Base-by-base conservation (phyloP, 371 early-diverging fungal species). In the Mycotypha africana region DNA sequence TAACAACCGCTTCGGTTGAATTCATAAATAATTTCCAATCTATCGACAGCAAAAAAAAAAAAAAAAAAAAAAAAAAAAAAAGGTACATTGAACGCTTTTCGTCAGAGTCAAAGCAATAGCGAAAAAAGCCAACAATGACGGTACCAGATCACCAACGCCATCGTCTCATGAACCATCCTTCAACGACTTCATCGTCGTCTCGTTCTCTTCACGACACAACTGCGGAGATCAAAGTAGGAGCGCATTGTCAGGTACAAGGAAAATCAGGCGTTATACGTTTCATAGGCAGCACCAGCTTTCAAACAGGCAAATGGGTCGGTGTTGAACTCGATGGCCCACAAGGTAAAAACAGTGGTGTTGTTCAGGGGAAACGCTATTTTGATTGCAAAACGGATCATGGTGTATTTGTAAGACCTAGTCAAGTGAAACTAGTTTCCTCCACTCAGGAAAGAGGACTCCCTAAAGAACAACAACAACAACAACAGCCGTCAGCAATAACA, bases 311-410 rank as follows among this genome's bases (percentile, higher is more conserved):
- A 61, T 92, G 91, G 91, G 76, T 82, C 38, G 91, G 93, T 26
- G 65, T 91, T 25, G 88, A 86, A 38, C 65, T 89, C 8, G 86
- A 87, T 64, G 67, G 74, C 17, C 65, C 81, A 0, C 63, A 47
- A 14, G 93, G 93, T 3, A 92, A 89, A 51, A 89, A 93, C 59
- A 72, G 82, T 41, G 91, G 91, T 26, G 73, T 82, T 0, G 89
- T 91, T 36, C 70, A 85, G 30, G 88, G 86, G 32, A 75, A 69
- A 40, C 78, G 87, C 0, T 94, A 94, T 68, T 94, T 92, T 74
- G 82, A 86, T 4, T 89, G 90, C 47, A 65, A 52, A 46, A 56
- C 78, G 9, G 60, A 70, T 7, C 78, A 83, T 60, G 95, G 93
- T 44, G 77, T 92, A n/a, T 94, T 94, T 78, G 86, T 89, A 22